Evolutionary conservation across 257 asterid genomes (phyloP), one percentile per base, ranked within the genome.

Genomic region (Plantago elongata): DNA sequence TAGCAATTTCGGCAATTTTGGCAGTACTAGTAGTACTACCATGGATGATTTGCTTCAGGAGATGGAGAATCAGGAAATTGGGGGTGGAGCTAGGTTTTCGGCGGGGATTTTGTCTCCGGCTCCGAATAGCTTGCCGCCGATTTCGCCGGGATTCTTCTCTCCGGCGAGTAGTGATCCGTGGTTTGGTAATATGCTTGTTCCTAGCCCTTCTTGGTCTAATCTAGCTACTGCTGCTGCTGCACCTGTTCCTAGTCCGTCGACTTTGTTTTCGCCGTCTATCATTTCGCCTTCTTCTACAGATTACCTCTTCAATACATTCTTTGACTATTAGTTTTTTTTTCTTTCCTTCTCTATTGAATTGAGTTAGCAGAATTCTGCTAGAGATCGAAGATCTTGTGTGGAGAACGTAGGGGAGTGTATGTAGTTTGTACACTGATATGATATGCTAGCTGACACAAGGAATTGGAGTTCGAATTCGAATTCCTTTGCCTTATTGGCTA

Each of bases 101-200:
- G 18, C 15, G n/a, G 95, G 98, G 13, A 89, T 92, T 45, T 59
- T 92, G 3, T 79, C 97, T 11, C 98, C 98, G 69, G 97, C 86
- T 34, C 98, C 98, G 66, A 74, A 74, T n/a, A 79, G 71, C 13
- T 22, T 88, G 51, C 93, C 76, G 0, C 87, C 90, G 1, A 73
- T 83, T 40, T 75, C 93, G 7, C 77, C 95, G 27, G 96, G 98
- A 9, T 69, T 85, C 57, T 91, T 88, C 71, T 81, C 95, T 12
- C 95, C 96, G 78, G 75, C 91, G 60, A 63, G 67, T 45, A 89
- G 29, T 8, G 47, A 86, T 72, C 86, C 92, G 18, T 77, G 76
- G 47, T 71, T 65, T 55, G 47, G 11, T 7, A 45, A 80, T 57
- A 84, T 92, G 93, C 83, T 81, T 68, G 55, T 81, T 14, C 79